A percentile compares a stretch with the other conserved stretches of the same genome.
Conservation (phyloP, 2,329 filamentous ascomycete species). For the Raffaelea arxii region DNA sequence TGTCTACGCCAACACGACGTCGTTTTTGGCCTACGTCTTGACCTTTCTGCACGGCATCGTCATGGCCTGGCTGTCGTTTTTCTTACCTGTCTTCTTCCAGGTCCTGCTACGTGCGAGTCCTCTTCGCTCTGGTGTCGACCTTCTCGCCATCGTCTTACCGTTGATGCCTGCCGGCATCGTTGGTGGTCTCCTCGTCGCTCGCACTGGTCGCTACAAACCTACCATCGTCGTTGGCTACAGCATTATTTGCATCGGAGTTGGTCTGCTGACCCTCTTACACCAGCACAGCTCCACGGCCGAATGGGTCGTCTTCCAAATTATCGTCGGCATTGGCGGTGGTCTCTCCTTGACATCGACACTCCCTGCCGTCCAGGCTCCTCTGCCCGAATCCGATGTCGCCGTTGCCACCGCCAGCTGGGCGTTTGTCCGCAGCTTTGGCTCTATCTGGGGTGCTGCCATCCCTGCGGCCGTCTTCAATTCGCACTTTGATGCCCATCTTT, state of each 20-base stretch:
- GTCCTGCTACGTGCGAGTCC: conserved; percentile 27
- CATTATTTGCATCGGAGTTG: conserved; percentile 20
- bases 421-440: conserved; percentile 27
- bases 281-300: conserved; percentile 18
- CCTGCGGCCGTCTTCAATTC: conserved; percentile 28
- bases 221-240: conserved; percentile 23
- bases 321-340: conserved; percentile 29
- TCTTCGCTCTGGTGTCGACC: conserved; percentile 27
- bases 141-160: conserved; percentile 27
- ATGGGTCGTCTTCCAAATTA: conserved; percentile 27
- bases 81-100: conserved; percentile 30
- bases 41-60: conserved; percentile 16
- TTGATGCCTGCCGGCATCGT: conserved; percentile 26
- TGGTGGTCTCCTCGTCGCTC: conserved; percentile 24
- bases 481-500: conserved; percentile 12
- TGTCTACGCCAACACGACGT: conserved; percentile 21
- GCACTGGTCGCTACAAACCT: conserved; percentile 28
- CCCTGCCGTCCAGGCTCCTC: conserved; percentile 31
- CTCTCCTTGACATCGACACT: conserved; percentile 26
- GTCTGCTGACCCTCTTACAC: conserved; percentile 26
- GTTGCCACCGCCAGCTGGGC: conserved; percentile 29
- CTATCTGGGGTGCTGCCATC: conserved; percentile 27
- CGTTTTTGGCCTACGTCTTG: neutral
- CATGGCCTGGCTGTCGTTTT: conserved; percentile 5
- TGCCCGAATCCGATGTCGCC: conserved; percentile 26